Conservation (phyloP, 306 rosid species). For the Cucurbita argyrosperma region DNA sequence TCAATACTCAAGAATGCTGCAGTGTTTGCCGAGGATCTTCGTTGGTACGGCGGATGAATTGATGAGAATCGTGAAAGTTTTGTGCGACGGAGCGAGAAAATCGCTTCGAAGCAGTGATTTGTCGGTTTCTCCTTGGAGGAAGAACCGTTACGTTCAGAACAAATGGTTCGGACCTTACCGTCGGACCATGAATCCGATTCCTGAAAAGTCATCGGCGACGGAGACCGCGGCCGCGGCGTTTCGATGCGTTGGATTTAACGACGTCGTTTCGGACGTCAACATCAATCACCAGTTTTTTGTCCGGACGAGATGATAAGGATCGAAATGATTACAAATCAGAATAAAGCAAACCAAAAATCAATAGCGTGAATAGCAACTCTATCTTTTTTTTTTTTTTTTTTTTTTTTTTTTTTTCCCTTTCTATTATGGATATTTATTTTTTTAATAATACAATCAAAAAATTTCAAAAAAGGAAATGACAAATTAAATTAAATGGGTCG, state of each 20-base stretch:
- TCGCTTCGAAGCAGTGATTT: constrained; percentile 39
- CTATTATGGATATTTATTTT: background rate
- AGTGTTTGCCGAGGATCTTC: constrained; percentile 30
- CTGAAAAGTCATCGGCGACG: constrained; percentile 14
- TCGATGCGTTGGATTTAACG: constrained; percentile 48
- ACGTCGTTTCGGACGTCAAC: constrained; percentile 14
- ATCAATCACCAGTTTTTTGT: constrained; percentile 13
- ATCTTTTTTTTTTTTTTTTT: background rate
- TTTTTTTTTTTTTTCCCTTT: background rate
- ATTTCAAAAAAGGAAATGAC: background rate
- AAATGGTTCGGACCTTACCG: constrained; percentile 70
- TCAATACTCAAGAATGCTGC: constrained; percentile 19
- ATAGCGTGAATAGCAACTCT: background rate
- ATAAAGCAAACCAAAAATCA: background rate
- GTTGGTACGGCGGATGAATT: constrained; percentile 47
- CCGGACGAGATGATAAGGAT: constrained; percentile 19
- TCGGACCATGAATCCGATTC: constrained; percentile 35
- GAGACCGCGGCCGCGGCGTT: constrained; percentile 10
- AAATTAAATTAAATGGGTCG: background rate
- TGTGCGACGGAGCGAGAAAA: constrained; percentile 40
- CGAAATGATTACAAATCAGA: background rate
- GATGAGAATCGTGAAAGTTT: constrained; percentile 28
- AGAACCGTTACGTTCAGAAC: constrained; percentile 56
- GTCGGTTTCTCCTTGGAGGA: constrained; percentile 75
- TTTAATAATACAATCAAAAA: background rate